Base-by-base conservation (phyloP, 2,329 filamentous ascomycete species). In the Penicillium sp. region DNA sequence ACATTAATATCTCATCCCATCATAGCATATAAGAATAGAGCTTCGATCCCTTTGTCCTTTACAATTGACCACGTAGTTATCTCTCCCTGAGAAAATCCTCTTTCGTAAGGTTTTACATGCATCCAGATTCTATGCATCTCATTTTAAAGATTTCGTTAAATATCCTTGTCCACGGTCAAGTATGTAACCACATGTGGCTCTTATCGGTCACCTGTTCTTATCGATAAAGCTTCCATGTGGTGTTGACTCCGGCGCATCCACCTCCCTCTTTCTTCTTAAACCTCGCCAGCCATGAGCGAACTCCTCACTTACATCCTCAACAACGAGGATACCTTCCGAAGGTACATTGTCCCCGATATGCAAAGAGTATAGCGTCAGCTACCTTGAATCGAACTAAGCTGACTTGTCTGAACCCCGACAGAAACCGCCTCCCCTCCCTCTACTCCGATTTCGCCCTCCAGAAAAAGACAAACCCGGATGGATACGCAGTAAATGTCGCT, bases 371-470 rank as follows among this genome's bases (percentile, higher is more conserved):
- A 18, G 13, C 18, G 1, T 22, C 9, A 5, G 1, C 10, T 18
- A 20, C 35, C 16, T 18, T 18, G 7, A 38, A 20, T 38, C 10
- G 16, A 20, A 16, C 16, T 5, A 38, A 20, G 39, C 20, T 41
- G 11, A 41, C 20, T 8, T n/a, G 3, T 25, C 13, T 7, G 22
- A n/a, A 16, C 22, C 5, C n/a, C 27, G 25, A 28, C 39, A 90
- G 87, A 74, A 82, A 86, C 57, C 88, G 91, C 44, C 80, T 96
- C 11, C 86, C 89, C 11, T 92, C 90, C 5, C 84, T 96, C 41
- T 96, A 95, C 74, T 92, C 90, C 43, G 91, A 96, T 69, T 95
- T 96, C 67, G 79, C 84, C 33, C 74, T 83, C 5, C 90, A 92
- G 61, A 81, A 81, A 63, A 83, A 81, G 35, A 83, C 88, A 20